Evolutionary conservation across 225 moss, liverwort and hornwort genomes (phyloP).

Genomic region (Marchantia paleacea): DNA sequence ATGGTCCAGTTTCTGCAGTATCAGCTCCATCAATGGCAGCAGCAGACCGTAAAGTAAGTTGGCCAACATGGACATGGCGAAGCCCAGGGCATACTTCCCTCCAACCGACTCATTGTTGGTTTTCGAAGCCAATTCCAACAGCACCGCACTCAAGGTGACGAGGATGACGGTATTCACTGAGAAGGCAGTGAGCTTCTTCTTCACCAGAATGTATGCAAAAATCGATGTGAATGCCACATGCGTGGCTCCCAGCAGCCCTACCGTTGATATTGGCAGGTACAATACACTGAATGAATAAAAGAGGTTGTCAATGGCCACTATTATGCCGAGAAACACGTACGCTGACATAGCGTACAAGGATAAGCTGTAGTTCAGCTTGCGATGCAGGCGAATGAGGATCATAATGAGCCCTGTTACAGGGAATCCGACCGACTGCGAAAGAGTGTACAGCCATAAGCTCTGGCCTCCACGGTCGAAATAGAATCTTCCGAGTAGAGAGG

Average conservation of each 20-base stretch:
- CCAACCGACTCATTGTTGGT: background rate
- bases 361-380: background rate
- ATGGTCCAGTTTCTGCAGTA: background rate
- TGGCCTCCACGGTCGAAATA: slow-evolving; percentile 3
- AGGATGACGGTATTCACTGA: background rate
- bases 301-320: background rate
- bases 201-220: background rate
- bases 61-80: slow-evolving; percentile 12
- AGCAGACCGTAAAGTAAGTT: slow-evolving; percentile 11
- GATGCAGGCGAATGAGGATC: background rate
- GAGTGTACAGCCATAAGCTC: slow-evolving; percentile 13
- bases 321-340: background rate
- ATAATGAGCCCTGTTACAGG: background rate
- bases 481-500: slow-evolving; percentile 4
- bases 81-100: background rate
- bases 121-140: background rate
- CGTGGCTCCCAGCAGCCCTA: background rate
- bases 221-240: slow-evolving; percentile 5
- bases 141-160: background rate
- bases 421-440: slow-evolving; percentile 6
- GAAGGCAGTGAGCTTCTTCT: slow-evolving; percentile 8
- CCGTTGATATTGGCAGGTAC: slow-evolving; percentile 8
- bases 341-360: background rate
- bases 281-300: slow-evolving; percentile 9
- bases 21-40: slow-evolving; percentile 10